phyloP scores from a whole-genome alignment of 78 protist genomes.

The Dictyostelium firmibasis region DNA sequence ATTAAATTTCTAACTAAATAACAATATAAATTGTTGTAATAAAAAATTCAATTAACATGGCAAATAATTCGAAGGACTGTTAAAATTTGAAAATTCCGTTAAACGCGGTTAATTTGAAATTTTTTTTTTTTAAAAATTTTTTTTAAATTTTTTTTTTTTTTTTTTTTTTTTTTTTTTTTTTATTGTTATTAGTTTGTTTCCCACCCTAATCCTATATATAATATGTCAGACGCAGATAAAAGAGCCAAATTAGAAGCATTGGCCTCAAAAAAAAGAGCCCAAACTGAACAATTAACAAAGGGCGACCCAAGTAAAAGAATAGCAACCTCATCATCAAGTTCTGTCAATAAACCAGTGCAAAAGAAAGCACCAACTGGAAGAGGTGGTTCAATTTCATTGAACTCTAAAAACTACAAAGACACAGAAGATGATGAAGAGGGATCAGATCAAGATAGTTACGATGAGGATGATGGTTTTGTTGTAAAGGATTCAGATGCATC shows the following conservation, averaged over 20 bases:
- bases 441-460: neutral
- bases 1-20: too few relatives aligned
- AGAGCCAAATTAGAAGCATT: slow-evolving; percentile 30
- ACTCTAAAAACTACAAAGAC: slow-evolving; percentile 19
- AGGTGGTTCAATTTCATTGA: slow-evolving; percentile 3
- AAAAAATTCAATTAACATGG: too few relatives aligned
- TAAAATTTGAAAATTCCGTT: too few relatives aligned
- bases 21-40: too few relatives aligned
- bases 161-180: neutral
- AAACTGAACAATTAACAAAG: neutral
- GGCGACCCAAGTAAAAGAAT: neutral
- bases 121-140: neutral
- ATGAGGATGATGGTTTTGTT: slow-evolving; percentile 38
- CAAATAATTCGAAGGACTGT: too few relatives aligned
- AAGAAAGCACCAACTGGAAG: neutral
- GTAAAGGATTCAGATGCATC: neutral
- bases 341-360: neutral
- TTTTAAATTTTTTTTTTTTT: neutral
- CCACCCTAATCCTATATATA: neutral
- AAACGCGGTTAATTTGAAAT: neutral
- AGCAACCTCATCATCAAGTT: neutral
- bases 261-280: neutral
- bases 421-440: slow-evolving; percentile 17
- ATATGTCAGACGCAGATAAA: slow-evolving; percentile 18
- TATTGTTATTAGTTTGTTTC: neutral